phyloP scores from a whole-genome alignment of 257 asterid genomes.

The Nicotiana sylvestris region DNA sequence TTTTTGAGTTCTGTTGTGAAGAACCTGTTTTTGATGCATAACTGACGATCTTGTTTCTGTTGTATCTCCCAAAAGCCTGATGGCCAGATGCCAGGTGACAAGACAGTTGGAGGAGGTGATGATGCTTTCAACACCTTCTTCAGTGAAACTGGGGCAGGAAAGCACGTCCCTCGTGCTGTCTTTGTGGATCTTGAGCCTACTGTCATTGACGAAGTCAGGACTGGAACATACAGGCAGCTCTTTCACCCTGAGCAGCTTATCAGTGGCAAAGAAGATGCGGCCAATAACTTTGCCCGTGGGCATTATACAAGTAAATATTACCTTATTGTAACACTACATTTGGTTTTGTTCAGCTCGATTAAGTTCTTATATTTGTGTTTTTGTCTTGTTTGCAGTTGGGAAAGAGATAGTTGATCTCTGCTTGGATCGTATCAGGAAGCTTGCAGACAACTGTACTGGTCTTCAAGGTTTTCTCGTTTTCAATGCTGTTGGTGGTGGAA shows the following conservation, averaged over 20 bases:
- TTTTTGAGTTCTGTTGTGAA: neutral
- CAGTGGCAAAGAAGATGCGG: constrained; percentile 31
- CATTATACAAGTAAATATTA: constrained; percentile 20
- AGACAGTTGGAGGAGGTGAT: constrained; percentile 22
- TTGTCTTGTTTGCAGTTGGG: constrained; percentile 16
- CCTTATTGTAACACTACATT: neutral
- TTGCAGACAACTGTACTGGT: constrained; percentile 25
- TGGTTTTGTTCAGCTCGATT: neutral
- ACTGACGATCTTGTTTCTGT: neutral
- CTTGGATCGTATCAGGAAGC: constrained; percentile 27
- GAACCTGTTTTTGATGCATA: neutral
- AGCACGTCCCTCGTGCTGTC: constrained; percentile 30
- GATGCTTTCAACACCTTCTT: constrained; percentile 33
- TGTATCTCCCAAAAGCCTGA: constrained; percentile 10
- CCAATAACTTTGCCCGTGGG: constrained; percentile 31
- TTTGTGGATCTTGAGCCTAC: constrained; percentile 31
- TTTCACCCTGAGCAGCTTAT: constrained; percentile 28
- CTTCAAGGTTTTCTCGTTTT: constrained; percentile 24
- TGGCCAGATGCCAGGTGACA: constrained; percentile 31
- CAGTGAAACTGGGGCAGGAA: constrained; percentile 27
- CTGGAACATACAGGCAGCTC: constrained; percentile 23
- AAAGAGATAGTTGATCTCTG: constrained; percentile 30
- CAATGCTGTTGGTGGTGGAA: constrained; percentile 29
- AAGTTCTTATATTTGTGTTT: neutral
- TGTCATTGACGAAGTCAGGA: constrained; percentile 27